Base-by-base conservation (phyloP, 2,329 filamentous ascomycete genomes). In the Cladophialophora immunda region DNA sequence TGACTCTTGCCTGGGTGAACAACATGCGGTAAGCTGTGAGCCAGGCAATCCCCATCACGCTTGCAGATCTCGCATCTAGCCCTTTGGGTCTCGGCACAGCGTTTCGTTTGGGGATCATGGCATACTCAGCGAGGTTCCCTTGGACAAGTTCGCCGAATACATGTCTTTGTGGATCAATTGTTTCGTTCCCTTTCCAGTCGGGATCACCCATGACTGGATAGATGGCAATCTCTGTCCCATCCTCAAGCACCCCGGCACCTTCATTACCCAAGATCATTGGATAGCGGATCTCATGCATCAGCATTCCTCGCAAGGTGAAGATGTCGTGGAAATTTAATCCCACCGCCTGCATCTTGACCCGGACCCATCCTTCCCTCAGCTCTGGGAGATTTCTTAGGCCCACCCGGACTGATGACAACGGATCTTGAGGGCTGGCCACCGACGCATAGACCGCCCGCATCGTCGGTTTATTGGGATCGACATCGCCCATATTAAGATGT, bases 211-310 rank as follows among this genome's bases (percentile, higher is more conserved):
- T 25, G 53, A 45, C 56, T 13, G 67, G 67, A 56, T 64, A 69
- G 27, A 69, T 34, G 47, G 67, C 63, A 34, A 69, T 38, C 57
- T 66, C 56, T 9, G 67, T 69, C 4, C 67, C 67, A 41, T 69
- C 64, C 4, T 69, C 67, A 19, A 69, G 57, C 4, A 69, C 30
- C 22, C 67, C 67, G 17, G 67, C 63, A 36, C 67, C 67, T 62
- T 69, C 67, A 34, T 69, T 69, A 36, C 67, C 67, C 7, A 69
- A 45, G 17, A 65, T 69, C 64, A 69, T 69, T 7, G 67, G 67
- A 32, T 57, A 69, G 34, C 64, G 63, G 50, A 66, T 66, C 53
- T 69, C 56, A 19, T 64, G 60, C 60, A 66, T 58, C 4, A 64
- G 56, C 29, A 69, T 29, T 5, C 67, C 67, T 6, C 64, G 64